A percentile compares a stretch with the other conserved stretches of the same genome.
These are phyloP conservation scores for Metschnikowia lochheadii DNA, from an alignment of 805 yeast genomes.

Conservation along the genomic window DNA sequence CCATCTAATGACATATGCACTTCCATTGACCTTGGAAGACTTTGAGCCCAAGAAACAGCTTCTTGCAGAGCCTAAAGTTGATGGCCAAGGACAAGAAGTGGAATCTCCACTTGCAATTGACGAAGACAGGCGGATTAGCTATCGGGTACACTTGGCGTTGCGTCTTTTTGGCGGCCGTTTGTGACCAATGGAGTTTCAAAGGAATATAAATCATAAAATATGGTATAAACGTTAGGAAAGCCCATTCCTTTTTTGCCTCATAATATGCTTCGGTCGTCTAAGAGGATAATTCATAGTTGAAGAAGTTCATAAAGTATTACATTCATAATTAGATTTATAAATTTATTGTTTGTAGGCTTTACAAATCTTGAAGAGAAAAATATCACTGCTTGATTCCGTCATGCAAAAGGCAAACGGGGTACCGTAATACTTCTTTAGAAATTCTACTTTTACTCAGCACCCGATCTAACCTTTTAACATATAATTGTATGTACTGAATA, in stretches of 20 bases:
- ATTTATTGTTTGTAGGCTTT: not conserved
- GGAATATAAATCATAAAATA: not conserved
- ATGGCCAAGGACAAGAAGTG: slow-evolving; percentile 17
- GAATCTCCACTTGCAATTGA: slow-evolving; percentile 35
- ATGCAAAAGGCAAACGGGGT: no score
- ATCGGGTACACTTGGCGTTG: slow-evolving; percentile 66
- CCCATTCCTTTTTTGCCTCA: not conserved
- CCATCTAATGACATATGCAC: slow-evolving; percentile 52
- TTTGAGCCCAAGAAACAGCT: slow-evolving; percentile 38
- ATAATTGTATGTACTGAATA: no score
- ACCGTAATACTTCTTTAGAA: no score
- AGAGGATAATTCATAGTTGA: not conserved
- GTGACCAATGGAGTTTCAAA: not conserved
- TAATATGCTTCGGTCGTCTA: no score
- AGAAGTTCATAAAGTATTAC: not conserved
- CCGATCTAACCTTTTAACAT: no score
- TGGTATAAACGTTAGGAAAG: not conserved
- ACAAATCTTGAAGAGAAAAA: not conserved
- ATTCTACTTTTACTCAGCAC: no score
- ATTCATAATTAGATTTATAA: not conserved
- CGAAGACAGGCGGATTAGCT: slow-evolving; percentile 56
- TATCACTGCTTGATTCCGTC: not conserved
- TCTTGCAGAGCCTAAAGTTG: slow-evolving; percentile 12
- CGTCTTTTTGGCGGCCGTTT: slow-evolving; percentile 12
- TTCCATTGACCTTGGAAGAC: slow-evolving; percentile 52